Evolutionary conservation across 2,329 filamentous ascomycete genomes (phyloP), one percentile per base, ranked within the genome.

Genomic region (Bimuria novae-zelandiae): DNA sequence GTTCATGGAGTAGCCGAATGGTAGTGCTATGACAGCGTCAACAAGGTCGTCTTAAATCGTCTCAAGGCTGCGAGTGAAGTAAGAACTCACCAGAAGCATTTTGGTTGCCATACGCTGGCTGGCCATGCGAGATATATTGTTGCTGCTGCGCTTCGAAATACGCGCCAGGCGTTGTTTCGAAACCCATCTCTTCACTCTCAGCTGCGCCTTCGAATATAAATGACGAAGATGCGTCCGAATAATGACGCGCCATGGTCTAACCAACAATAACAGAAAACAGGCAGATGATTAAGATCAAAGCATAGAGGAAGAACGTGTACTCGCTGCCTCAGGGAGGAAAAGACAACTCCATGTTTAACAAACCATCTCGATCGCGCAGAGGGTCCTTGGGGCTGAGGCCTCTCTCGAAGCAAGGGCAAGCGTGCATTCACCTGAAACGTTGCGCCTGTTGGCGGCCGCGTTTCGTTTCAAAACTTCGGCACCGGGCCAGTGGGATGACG

Each of bases 381-480:
- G n/a, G 27, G 22, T 37, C 7, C 35, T 44, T 37, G 46, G 30
- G 21, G 46, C 46, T 49, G 42, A 52, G 39, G 25, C 46, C 49
- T 56, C 41, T 43, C 49, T 43, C 23, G 36, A 56, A 51, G 49
- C 45, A 56, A 52, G 57, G 55, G 56, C 60, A 57, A 62, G 49
- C 58, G 49, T 44, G 55, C 55, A 60, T 66, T 65, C 63, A 65
- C 65, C 65, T 65, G 63, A 68, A 68, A 62, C 64, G 21, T 37
- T 35, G 48, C 54, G 44, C 48, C 52, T 42, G 51, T 58, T 59
- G 43, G 51, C 35, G 42, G 49, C 45, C 44, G 44, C 36, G 55
- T 59, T 60, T 61, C 51, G 64, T 66, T 65, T 66, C 62, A 60
- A 62, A 51, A 45, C 47, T 21, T 32, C 53, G 44, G 51, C 54